These are phyloP conservation scores for Diplodia intermedia DNA, from an alignment of 2,329 filamentous ascomycete species.

Conservation along the genomic window DNA sequence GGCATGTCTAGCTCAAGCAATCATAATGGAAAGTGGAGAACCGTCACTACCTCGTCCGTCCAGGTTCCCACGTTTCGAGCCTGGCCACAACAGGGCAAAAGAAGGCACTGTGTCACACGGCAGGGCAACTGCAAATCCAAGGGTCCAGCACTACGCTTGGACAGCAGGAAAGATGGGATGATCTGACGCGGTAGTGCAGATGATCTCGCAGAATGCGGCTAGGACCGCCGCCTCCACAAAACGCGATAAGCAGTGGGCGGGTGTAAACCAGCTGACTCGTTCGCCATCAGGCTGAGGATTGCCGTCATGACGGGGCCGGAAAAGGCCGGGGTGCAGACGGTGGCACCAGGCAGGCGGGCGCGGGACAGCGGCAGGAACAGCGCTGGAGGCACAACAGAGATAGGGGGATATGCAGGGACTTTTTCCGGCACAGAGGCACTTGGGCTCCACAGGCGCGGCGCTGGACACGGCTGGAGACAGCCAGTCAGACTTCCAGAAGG, in stretches of 20 bases:
- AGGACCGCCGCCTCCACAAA: not conserved
- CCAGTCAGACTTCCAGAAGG: slow-evolving; percentile 27
- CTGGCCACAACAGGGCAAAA: no score
- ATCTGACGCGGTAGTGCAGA: slow-evolving; percentile 2
- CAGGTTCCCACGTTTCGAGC: no score
- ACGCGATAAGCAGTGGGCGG: slow-evolving; percentile 3
- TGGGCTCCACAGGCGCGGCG: not conserved
- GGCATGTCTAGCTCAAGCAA: no score
- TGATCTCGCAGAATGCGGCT: slow-evolving; percentile 20
- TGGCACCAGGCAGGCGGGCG: slow-evolving; percentile 2
- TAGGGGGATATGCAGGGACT: slow-evolving; percentile 19
- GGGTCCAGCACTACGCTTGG: not conserved
- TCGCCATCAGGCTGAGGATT: slow-evolving; percentile 11
- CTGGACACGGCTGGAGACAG: slow-evolving; percentile 12
- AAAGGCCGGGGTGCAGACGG: not conserved
- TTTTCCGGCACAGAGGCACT: slow-evolving; percentile 2
- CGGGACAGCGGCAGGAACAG: slow-evolving; percentile 21
- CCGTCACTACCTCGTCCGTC: no score
- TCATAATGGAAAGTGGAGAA: no score
- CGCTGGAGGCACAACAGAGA: slow-evolving; percentile 16
- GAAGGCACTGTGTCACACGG: no score
- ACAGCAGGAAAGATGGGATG: not conserved
- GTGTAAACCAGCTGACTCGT: slow-evolving; percentile 17
- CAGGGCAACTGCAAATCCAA: slow-evolving; percentile 5
- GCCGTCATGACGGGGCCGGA: not conserved